Base-by-base conservation (phyloP, 1,284 basidiomycete species). In the Lentinula novae-zelandiae region DNA sequence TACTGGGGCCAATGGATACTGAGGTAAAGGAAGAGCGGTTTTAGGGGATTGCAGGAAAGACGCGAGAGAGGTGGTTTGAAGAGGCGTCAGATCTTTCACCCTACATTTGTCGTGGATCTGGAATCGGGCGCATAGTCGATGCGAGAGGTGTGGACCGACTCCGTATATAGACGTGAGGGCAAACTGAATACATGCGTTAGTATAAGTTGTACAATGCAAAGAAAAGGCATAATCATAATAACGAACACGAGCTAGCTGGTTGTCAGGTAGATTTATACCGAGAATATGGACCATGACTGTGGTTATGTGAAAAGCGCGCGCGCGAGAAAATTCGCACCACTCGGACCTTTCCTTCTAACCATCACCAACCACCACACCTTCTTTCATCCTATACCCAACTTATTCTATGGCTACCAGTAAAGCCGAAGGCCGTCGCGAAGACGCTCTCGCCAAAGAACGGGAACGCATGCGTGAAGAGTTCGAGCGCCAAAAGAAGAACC, bases 31-130 rank as follows among this genome's bases (percentile, higher is more conserved):
- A 10, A 82, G 78, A 13, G 87, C 82, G 27, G 89, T 90, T 31
- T 82, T 76, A 0, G 94, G 94, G 0, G 93, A 92, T 0, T 93
- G 94, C 12, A 96, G 85, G 74, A 95, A 94, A 10, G 95, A 92
- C 9, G 93, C 89, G 15, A 96, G 82, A 40, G 87, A 81, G 13
- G 92, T 95, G 60, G 94, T 79, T 79, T 96, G 94, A 33, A 82
- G 78, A 31, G 92, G 86, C 10, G 89, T 86, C 31, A 96, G 78
- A 69, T 92, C 83, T 56, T 82, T 82, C 63, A 96, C 83, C 72
- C 85, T 87, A 73, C 89, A 87, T 60, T 81, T 81, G 78, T 90
- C 85, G 74, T 96, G 93, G 62, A 96, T 87, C 69, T 90, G 89
- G 50, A 95, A 83, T 61, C 95, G 90, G 3, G 95, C 93, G 73